These are phyloP conservation scores for Penium margaritaceum DNA, from an alignment of 139 green algal genomes.

Conservation along the genomic window DNA sequence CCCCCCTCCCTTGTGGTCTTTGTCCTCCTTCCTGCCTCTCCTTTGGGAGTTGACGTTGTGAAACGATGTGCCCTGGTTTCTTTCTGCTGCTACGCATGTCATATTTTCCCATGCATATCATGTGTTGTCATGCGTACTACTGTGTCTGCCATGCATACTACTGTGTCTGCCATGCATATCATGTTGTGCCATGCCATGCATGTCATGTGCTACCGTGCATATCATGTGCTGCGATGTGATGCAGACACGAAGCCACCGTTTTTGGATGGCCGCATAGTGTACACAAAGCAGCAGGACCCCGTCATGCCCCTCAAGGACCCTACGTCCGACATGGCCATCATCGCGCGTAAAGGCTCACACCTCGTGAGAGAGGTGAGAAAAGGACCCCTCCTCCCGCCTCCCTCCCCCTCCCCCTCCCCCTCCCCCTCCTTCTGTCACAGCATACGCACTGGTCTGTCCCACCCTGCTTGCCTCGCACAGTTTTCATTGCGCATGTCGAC, in stretches of 20 bases:
- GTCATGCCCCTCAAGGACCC: slow-evolving; percentile 88
- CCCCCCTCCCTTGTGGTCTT: too few relatives aligned
- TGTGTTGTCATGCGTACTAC: neutral
- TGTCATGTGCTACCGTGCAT: neutral
- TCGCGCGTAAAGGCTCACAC: slow-evolving; percentile 66
- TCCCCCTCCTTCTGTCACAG: too few relatives aligned
- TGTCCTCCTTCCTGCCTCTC: neutral
- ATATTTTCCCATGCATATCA: neutral
- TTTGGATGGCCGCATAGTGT: slow-evolving; percentile 75
- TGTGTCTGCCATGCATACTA: neutral
- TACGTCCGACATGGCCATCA: slow-evolving; percentile 93
- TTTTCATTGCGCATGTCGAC: too few relatives aligned
- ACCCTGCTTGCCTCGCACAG: too few relatives aligned
- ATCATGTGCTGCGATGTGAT: neutral
- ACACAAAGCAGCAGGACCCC: slow-evolving; percentile 75
- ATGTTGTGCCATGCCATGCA: neutral
- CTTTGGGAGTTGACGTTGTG: neutral
- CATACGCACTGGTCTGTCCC: too few relatives aligned
- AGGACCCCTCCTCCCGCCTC: slow-evolving; percentile 83
- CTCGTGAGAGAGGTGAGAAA: slow-evolving; percentile 59
- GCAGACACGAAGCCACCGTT: slow-evolving; percentile 86
- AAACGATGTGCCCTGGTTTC: neutral
- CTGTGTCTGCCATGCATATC: neutral
- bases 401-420: too few relatives aligned
- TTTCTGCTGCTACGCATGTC: neutral